Evolutionary conservation across 2,329 filamentous ascomycete genomes (phyloP), one percentile per base, ranked within the genome.

Genomic region (Colletotrichum orchidophilum): DNA sequence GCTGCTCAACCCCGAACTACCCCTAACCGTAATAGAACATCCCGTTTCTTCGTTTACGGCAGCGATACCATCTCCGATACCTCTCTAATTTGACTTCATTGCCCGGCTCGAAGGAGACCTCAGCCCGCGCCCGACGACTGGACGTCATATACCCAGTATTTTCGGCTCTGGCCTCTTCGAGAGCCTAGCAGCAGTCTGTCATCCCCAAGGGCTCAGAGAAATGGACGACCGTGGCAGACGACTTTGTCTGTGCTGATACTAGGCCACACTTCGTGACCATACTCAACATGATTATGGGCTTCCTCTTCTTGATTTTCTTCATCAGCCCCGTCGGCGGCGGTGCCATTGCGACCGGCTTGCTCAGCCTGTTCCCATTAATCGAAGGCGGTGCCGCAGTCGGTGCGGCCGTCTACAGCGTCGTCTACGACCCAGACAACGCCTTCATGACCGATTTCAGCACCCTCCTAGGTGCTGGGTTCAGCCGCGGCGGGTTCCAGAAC

Each of bases 281-380:
- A n/a, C 29, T 66, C 24, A n/a, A 15, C 52, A 59, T 66, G 35
- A 57, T 52, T 7, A 46, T 33, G n/a, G 21, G 29, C 6, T 31
- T 66, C 63, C 21, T 66, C 33, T 59, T 66, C 42, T 26, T 59
- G 39, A 35, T 66, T 21, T 54, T 54, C 21, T 59, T 66, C 54
- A 39, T 59, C n/a, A 54, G 63, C 63, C 55, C 55, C 39, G 5
- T 46, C 7, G 52, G 27, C 9, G 35, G 53, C 18, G 18, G 42
- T 21, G 42, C 11, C 42, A 26, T 21, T 24, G 18, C 49, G 15
- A 15, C 6, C n/a, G 53, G 35, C 33, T 3, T 33, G 24, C 33
- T 53, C 52, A 54, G 12, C 12, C 12, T 50, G 42, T 27, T 31
- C 26, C 53, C 8, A 5, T 31, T 55, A 29, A 7, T 55, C 53